Evolutionary conservation across 2,329 filamentous ascomycete genomes (phyloP), one percentile per base, ranked within the genome.

Genomic region (Fusarium sp.): DNA sequence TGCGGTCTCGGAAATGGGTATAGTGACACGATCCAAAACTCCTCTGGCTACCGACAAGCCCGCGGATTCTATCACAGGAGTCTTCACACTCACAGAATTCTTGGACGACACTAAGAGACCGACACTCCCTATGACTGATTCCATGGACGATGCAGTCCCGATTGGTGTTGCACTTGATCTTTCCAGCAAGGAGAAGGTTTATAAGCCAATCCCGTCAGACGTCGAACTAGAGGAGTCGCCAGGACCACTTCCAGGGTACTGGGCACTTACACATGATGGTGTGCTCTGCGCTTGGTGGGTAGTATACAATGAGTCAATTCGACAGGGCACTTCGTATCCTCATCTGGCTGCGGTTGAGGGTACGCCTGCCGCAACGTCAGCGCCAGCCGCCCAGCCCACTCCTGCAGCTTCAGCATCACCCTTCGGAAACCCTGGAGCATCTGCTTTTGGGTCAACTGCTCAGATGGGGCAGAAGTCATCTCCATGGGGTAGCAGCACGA

Each of bases 211-310:
- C 62, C 89, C 89, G 22, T 87, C 89, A 2, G 91, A 96, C 68
- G 89, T 88, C 68, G 91, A 97, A 76, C 89, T 97, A 49, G 87
- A 92, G 32, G 88, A 95, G 75, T 97, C 94, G 7, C 87, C 91
- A 1, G 90, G 89, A 2, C 95, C 96, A 15, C 81, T 98, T 11
- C 96, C 96, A 8, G 93, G 91, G 14, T 85, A 97, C 44, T 91
- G 96, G 86, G 87, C 94, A 30, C 84, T 99, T 18, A 98, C 97
- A 65, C 91, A 97, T 71, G 93, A 98, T 76, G 96, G 96, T 70
- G 83, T 97, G 12, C 84, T 99, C 18, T 90, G 89, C 47, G 87
- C 90, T 15, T 99, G 95, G 94, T 98, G 95, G 93, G 82, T 98
- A 45, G 88, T 98, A 22, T 98, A 98, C 81, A 89, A 92, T 38